Percentiles rank a stretch among this genome's conserved stretches.
phyloP scores from a whole-genome alignment of 1,139 yeast genomes.

The Taphrina wiesneri region DNA sequence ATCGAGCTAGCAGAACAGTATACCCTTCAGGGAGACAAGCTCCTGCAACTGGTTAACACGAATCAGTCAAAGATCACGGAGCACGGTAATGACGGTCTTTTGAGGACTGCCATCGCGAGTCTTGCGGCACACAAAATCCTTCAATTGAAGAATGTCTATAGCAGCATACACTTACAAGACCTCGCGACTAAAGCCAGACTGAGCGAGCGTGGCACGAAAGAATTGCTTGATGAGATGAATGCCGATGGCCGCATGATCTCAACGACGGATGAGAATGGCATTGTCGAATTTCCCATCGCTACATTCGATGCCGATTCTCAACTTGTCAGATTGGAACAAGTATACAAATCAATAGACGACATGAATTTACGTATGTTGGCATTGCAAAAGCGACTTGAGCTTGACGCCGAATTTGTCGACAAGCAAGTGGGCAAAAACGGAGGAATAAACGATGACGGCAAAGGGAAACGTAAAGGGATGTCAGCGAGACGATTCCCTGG shows the following conservation, averaged over 20 bases:
- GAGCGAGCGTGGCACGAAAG: neutral
- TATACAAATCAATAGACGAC: neutral
- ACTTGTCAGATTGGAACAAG: neutral
- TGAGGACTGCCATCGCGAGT: slow-evolving; percentile 9
- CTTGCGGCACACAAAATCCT: slow-evolving; percentile 11
- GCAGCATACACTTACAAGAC: neutral
- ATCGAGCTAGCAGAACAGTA: slow-evolving; percentile 7
- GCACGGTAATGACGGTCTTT: slow-evolving; percentile 14
- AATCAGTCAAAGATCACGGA: neutral
- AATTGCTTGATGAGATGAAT: slow-evolving; percentile 1
- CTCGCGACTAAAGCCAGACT: neutral
- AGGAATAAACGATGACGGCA: neutral
- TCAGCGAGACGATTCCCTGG: neutral
- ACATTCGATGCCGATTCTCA: neutral
- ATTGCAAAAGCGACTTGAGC: slow-evolving; percentile 3
- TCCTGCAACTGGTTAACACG: neutral
- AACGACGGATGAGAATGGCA: neutral
- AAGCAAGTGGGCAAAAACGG: neutral
- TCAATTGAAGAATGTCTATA: neutral
- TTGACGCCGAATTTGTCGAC: slow-evolving; percentile 6
- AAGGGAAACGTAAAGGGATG: slow-evolving; percentile 6
- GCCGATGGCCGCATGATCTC: neutral
- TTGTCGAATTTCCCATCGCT: slow-evolving; percentile 7
- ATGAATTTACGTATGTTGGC: neutral
- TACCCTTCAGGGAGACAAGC: neutral